Conservation (phyloP, 164 flowering plant genomes). For the Magnolia officinalis region DNA sequence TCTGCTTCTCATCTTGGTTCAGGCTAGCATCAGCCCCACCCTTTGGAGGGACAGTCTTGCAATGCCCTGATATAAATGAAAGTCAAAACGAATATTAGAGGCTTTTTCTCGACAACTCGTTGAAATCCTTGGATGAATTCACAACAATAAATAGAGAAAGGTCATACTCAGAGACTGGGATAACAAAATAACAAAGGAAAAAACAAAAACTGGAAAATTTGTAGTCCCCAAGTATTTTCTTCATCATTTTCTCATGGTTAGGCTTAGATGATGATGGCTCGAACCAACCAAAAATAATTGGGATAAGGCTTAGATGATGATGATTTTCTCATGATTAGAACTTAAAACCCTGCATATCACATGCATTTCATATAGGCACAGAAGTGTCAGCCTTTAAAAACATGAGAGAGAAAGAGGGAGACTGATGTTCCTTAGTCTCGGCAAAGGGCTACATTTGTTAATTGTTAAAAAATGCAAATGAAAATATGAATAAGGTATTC, state of each 20-base stretch:
- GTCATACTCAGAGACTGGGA: no score
- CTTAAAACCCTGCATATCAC: no score
- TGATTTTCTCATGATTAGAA: no score
- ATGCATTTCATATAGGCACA: no score
- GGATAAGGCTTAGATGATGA: no score
- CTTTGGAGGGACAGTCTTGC: conserved; percentile 22
- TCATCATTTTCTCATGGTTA: no score
- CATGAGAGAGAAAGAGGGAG: conserved; percentile 2
- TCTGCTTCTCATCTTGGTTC: conserved; percentile 34
- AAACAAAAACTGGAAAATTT: no score
- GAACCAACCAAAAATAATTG: no score
- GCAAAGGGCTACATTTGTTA: not conserved
- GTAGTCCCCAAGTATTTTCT: no score
- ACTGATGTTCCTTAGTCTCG: not conserved
- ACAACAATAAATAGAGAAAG: not conserved
- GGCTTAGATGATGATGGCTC: no score
- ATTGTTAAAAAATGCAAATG: not conserved
- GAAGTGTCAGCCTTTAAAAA: no score
- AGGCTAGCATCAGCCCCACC: conserved; percentile 23
- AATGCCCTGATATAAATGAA: conserved; percentile 18
- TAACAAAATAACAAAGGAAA: no score
- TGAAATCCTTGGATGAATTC: not conserved
- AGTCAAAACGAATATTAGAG: not conserved
- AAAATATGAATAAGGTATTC: not conserved
- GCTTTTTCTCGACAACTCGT: not conserved